A percentile compares a stretch with the other conserved stretches of the same genome.
Evolutionary conservation across 768 basidiomycete species (phyloP).

Genomic region (Tylopilus balloui): DNA sequence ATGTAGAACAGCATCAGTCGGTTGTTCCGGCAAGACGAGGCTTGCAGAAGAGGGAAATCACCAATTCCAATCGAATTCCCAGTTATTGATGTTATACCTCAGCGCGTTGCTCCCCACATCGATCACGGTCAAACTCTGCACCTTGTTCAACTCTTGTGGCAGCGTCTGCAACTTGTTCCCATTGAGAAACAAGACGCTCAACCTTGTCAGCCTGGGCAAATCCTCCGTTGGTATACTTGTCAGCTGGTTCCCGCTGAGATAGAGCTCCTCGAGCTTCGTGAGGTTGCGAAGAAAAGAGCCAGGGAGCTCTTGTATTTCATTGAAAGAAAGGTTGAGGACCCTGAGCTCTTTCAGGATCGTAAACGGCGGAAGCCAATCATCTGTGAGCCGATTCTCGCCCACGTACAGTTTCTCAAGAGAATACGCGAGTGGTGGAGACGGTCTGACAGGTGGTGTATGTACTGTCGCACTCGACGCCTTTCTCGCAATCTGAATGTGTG

Average conservation of each 20-base stretch:
- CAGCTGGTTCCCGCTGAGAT: conserved; percentile 93
- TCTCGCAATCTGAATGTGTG: conserved; percentile 23
- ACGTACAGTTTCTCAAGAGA: conserved; percentile 78
- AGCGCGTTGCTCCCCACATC: conserved; percentile 93
- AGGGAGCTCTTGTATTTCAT: conserved; percentile 88
- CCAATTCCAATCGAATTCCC: conserved; percentile 99
- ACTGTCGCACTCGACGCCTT: conserved; percentile 35
- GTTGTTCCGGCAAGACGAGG: neutral
- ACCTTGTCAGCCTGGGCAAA: conserved; percentile 59
- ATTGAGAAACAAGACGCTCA: conserved; percentile 82
- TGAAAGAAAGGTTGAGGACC: conserved; percentile 91
- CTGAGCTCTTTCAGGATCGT: conserved; percentile 72
- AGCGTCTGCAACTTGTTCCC: conserved; percentile 91
- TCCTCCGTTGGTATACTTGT: conserved; percentile 89
- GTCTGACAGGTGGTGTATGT: conserved; percentile 26
- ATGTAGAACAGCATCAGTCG: neutral
- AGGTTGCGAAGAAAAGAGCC: conserved; percentile 69
- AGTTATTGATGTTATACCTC: conserved; percentile 97
- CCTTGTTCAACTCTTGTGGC: conserved; percentile 84
- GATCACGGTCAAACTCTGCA: conserved; percentile 70
- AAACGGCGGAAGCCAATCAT: conserved; percentile 72
- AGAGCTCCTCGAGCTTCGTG: conserved; percentile 73
- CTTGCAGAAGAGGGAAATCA: conserved; percentile 26
- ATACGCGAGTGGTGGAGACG: conserved; percentile 56
- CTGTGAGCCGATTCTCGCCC: conserved; percentile 83